A percentile compares a stretch with the other conserved stretches of the same genome.
These are phyloP conservation scores for Backusella liffmaniae DNA, from an alignment of 192 early-diverging fungal genomes.

Conservation along the genomic window DNA sequence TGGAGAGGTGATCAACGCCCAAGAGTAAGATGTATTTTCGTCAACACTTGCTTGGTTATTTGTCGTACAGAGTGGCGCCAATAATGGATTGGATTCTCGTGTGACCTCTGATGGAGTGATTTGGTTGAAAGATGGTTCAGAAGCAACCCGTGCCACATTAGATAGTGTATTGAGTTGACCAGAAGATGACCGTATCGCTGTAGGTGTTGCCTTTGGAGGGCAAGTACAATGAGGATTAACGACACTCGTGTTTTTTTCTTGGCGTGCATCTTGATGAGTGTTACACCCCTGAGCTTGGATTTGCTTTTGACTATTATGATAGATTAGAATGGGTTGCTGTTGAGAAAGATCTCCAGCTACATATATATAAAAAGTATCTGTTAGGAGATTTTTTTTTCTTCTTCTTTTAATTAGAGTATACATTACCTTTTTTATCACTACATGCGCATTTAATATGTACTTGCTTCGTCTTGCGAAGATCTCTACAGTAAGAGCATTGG, in stretches of 20 bases:
- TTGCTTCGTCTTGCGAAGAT: constrained; percentile 61
- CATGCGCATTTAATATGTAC: constrained; percentile 64
- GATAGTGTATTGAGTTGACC: background rate
- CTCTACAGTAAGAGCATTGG: constrained; percentile 63
- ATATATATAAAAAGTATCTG: background rate
- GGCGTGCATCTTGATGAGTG: background rate
- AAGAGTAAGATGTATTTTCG: constrained; percentile 6
- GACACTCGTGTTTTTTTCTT: constrained; percentile 9
- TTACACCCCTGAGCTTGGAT: background rate
- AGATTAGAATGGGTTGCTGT: background rate
- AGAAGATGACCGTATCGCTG: background rate
- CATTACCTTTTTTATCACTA: constrained; percentile 27
- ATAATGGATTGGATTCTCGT: background rate
- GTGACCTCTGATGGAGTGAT: background rate
- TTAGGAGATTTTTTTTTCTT: constrained; percentile 6
- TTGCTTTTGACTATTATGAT: constrained; percentile 12
- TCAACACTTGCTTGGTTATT: background rate
- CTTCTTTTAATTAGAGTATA: background rate
- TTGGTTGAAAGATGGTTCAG: background rate
- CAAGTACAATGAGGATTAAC: constrained; percentile 7
- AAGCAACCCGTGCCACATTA: background rate
- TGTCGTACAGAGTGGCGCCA: constrained; percentile 13
- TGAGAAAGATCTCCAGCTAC: background rate
- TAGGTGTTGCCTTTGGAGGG: background rate
- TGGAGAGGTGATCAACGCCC: constrained; percentile 16